Evolutionary conservation across 768 basidiomycete species (phyloP).

Genomic region (Podaxis rugospora): DNA sequence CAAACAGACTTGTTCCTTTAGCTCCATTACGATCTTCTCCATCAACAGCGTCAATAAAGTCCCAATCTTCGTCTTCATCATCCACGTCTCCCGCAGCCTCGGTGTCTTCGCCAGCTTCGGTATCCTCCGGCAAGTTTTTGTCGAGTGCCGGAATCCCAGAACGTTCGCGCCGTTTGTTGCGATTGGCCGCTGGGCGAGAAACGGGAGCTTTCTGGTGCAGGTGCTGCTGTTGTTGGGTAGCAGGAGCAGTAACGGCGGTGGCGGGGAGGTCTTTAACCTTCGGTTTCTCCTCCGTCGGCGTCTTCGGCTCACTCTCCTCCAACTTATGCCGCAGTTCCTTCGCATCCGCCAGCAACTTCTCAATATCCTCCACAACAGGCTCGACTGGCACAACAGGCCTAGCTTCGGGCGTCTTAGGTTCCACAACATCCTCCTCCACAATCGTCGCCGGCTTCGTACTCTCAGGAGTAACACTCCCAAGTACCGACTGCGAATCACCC

Average conservation of each 20-base stretch:
- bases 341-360: slow-evolving; percentile 10
- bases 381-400: slow-evolving; percentile 25
- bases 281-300: slow-evolving; percentile 9
- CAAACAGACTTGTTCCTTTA: slow-evolving; percentile 77
- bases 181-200: slow-evolving; percentile 23
- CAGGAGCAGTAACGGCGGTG: slow-evolving; percentile 10
- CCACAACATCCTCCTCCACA: slow-evolving; percentile 31
- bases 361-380: slow-evolving; percentile 3
- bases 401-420: slow-evolving; percentile 78
- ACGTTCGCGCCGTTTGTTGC: slow-evolving; percentile 61
- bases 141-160: slow-evolving; percentile 82
- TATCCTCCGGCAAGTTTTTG: slow-evolving; percentile 42
- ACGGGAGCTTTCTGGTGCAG: slow-evolving; percentile 22
- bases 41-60: slow-evolving; percentile 77
- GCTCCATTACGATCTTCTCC: slow-evolving; percentile 83
- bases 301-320: slow-evolving; percentile 11
- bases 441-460: not conserved
- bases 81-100: slow-evolving; percentile 33
- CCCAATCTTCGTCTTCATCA: slow-evolving; percentile 85
- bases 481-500: not conserved
- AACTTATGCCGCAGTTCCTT: slow-evolving; percentile 9
- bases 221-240: not conserved
- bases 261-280: slow-evolving; percentile 16
- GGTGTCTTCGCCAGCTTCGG: slow-evolving; percentile 46
- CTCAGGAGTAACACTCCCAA: not conserved